Base-by-base conservation (phyloP, 2,329 filamentous ascomycete species). In the Gnomoniopsis smithogilvyi region DNA sequence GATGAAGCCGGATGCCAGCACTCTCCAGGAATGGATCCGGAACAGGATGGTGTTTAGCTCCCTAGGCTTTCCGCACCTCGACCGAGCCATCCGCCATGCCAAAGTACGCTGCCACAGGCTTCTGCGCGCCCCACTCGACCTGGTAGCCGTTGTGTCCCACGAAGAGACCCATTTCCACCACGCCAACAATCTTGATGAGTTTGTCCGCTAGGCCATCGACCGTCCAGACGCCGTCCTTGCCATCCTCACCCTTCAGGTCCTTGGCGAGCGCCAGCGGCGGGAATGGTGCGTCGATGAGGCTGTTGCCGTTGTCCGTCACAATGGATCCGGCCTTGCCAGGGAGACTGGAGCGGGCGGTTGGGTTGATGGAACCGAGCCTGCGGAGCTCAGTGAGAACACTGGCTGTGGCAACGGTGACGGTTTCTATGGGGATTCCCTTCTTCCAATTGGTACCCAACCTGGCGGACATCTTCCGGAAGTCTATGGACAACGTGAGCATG, bases 211-310 rank as follows among this genome's bases (percentile, higher is more conserved):
- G 79, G 38, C 80, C 80, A 64, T 88, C 83, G 6, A 97, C 90
- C 64, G 94, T 90, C 91, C 92, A 97, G 45, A 83, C 76, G 17
- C 91, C 89, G 62, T 84, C 79, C 65, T 80, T 76, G 21, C 86
- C 83, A 62, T 84, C 81, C 15, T 76, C 73, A 3, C 69, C 70
- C 52, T 77, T 69, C 11, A 80, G 64, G 63, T 85, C 81, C n/a
- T 78, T 76, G 21, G 78, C 66, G n/a, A 90, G 83, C 51, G 91
- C 76, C 54, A 98, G 79, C 3, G 87, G 83, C 52, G 82, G 76
- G 76, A 99, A 98, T 0, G 92, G 92, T 14, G 95, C 95, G 70
- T 99, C 95, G 64, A 99, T 88, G 67, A 99, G 90, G 78, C 89
- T 91, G 78, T 93, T 92, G 65, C 87, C 86, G 72, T 96, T 92